Evolutionary conservation across 352 stramenopile genomes (phyloP).

Genomic region (Phytophthora agathidicida): DNA sequence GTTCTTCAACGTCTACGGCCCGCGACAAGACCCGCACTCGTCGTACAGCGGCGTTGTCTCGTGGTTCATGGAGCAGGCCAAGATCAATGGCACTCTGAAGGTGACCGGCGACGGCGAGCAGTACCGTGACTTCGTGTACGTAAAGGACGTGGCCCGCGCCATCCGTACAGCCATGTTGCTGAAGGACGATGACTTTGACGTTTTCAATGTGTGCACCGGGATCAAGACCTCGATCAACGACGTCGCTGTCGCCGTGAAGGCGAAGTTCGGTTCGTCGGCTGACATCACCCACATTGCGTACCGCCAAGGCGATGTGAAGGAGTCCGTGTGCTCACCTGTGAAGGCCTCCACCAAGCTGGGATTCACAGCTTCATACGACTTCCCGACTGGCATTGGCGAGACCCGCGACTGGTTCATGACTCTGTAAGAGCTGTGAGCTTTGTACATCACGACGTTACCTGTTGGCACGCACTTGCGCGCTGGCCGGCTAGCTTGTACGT

Average conservation of each 20-base stretch:
- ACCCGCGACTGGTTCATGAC: conserved; percentile 79
- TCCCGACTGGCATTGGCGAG: conserved; percentile 62
- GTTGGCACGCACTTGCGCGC: background rate
- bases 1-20: conserved; percentile 87
- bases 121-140: conserved; percentile 84
- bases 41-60: conserved; percentile 83
- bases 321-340: conserved; percentile 69
- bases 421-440: conserved; percentile 21
- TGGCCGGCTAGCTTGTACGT: conserved; percentile 22
- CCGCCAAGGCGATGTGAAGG: conserved; percentile 76
- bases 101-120: conserved; percentile 77
- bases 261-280: conserved; percentile 65
- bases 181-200: conserved; percentile 65
- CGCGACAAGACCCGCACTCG: conserved; percentile 81
- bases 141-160: conserved; percentile 80
- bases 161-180: conserved; percentile 83
- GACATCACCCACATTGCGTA: conserved; percentile 68
- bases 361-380: conserved; percentile 67
- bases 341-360: conserved; percentile 69
- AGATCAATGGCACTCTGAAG: conserved; percentile 80
- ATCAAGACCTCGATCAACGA: conserved; percentile 76
- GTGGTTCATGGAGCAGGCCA: conserved; percentile 86
- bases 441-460: conserved; percentile 14
- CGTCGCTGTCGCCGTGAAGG: conserved; percentile 61
- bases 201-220: conserved; percentile 85